These are phyloP conservation scores for Endoconidiophora laricicola DNA, from an alignment of 2,329 filamentous ascomycete genomes.

Conservation along the genomic window DNA sequence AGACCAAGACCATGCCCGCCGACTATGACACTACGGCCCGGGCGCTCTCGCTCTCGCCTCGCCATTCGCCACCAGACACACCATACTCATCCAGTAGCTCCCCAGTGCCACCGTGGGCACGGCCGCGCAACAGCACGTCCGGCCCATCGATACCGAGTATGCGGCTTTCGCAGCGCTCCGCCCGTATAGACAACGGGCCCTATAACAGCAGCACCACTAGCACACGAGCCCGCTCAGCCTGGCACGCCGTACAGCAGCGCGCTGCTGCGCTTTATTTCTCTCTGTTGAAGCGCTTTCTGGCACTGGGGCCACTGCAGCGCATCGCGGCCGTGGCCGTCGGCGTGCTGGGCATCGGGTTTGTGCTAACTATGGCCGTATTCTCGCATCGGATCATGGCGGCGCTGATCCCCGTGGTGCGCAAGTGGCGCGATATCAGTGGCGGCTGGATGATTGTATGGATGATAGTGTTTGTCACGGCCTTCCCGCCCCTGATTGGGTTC, in stretches of 20 bases:
- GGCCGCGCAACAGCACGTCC: slow-evolving; percentile 21
- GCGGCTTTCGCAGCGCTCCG: slow-evolving; percentile 15
- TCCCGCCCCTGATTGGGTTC: slow-evolving; percentile 80
- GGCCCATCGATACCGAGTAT: slow-evolving; percentile 18
- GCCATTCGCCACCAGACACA: slow-evolving; percentile 16
- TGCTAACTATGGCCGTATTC: slow-evolving; percentile 58
- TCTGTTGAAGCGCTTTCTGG: slow-evolving; percentile 25
- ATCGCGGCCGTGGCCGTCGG: slow-evolving; percentile 34
- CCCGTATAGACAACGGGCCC: slow-evolving; percentile 28
- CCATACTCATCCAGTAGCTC: slow-evolving; percentile 18
- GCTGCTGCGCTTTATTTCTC: slow-evolving; percentile 29
- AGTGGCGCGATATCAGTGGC: slow-evolving; percentile 56
- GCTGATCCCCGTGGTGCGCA: slow-evolving; percentile 54
- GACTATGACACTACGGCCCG: slow-evolving; percentile 34
- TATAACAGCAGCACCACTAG: slow-evolving; percentile 16
- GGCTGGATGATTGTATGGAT: slow-evolving; percentile 65
- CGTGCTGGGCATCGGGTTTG: slow-evolving; percentile 33
- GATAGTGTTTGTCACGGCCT: slow-evolving; percentile 58
- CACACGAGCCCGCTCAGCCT: neutral
- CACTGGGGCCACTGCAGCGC: slow-evolving; percentile 44
- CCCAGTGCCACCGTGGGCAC: slow-evolving; percentile 18
- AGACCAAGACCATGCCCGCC: slow-evolving; percentile 27
- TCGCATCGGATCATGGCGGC: slow-evolving; percentile 63
- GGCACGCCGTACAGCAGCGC: slow-evolving; percentile 24
- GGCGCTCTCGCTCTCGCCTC: slow-evolving; percentile 29